Evolutionary conservation across 2,329 filamentous ascomycete species (phyloP).

Genomic region (Colletotrichum gloeosporioides): DNA sequence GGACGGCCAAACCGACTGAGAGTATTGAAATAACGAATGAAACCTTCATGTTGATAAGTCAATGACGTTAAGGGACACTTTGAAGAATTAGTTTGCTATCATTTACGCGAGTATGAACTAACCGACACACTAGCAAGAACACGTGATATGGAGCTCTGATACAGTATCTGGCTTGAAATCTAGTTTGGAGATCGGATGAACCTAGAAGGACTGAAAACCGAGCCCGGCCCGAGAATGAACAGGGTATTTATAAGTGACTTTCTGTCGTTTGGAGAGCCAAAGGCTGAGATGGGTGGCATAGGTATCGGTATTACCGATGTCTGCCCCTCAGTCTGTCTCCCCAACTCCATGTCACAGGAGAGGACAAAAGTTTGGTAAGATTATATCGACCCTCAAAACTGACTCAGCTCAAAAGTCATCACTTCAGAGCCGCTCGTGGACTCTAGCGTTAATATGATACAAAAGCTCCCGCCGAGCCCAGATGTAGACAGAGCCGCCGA

Average conservation of each 20-base stretch:
- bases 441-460: background rate
- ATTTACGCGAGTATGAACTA: background rate
- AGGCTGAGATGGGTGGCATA: background rate
- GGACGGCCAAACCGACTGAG: background rate
- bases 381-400: background rate
- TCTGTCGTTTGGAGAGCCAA: background rate
- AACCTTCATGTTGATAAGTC: background rate
- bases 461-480: background rate
- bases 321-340: background rate
- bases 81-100: background rate
- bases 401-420: background rate
- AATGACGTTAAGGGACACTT: background rate
- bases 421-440: background rate
- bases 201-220: background rate
- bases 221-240: background rate
- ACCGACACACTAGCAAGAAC: background rate
- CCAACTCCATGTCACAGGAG: background rate
- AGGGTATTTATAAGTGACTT: background rate
- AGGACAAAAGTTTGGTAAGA: background rate
- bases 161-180: background rate
- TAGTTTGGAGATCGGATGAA: background rate
- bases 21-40: background rate
- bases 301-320: background rate
- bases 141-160: background rate
- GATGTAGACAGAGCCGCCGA: background rate